Evolutionary conservation across 768 basidiomycete species (phyloP), one percentile per base, ranked within the genome.

Genomic region (Obba rivulosa): DNA sequence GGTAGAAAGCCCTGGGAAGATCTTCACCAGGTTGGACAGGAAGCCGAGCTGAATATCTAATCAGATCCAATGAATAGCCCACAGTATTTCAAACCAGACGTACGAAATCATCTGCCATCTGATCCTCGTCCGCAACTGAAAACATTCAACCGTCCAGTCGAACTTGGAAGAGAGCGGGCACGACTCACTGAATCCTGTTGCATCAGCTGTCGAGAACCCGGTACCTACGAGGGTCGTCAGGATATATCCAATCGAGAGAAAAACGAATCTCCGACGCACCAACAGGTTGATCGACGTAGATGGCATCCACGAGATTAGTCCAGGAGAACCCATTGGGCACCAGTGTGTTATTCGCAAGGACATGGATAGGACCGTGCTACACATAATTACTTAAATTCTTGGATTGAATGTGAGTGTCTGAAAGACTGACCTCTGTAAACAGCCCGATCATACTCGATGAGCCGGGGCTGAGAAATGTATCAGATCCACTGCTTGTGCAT

Each of bases 201-300:
- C 59, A 52, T 85, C 83, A 9, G 76, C 74, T 3, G 85, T 87
- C 8, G 81, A 74, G 54, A 69, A 84, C 1, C 84, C 85, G 5
- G 70, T 68, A 5, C 84, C 84, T 51, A 16, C n/a, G 11, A 16
- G 43, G 14, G 11, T 41, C 18, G 17, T 28, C 18, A 25, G 3
- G 34, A 13, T 31, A 31, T 31, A 13, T 31, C 3, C 11, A 14
- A 2, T 4, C 13, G 28, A 13, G 34, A 35, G 17, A n/a, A n/a
- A n/a, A n/a, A n/a, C n/a, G n/a, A n/a, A n/a, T n/a, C n/a, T n/a
- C n/a, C n/a, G n/a, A 28, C 37, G n/a, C 37, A 1, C 13, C 48
- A 17, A 84, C 85, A 41, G 84, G 85, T 51, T 85, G 81, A 55
- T 86, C 85, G 43, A 87, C 68, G 81, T 81, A 85, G 34, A 86